A percentile compares a stretch with the other conserved stretches of the same genome.
These are phyloP conservation scores for Herpotrichia juniperi DNA, from an alignment of 2,329 filamentous ascomycete species.

Conservation along the genomic window DNA sequence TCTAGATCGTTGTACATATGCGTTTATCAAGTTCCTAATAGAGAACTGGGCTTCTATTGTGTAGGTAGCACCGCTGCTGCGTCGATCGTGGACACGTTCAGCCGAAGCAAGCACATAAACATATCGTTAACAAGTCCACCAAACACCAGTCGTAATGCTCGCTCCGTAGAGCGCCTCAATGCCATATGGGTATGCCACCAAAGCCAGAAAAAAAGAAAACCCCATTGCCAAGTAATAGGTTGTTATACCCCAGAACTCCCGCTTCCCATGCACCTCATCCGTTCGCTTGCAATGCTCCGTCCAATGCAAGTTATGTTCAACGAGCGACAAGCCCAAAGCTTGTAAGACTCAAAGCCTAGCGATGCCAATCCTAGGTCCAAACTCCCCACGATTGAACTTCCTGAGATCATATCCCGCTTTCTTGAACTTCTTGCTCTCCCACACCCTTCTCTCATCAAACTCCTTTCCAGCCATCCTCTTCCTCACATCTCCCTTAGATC, in stretches of 20 bases:
- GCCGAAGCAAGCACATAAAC: background rate
- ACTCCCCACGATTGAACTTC: constrained; percentile 44
- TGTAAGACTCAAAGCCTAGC: constrained; percentile 21
- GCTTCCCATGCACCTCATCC: background rate
- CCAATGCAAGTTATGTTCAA: background rate
- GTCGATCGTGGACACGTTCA: background rate
- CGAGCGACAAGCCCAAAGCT: too few relatives aligned
- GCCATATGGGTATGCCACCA: background rate
- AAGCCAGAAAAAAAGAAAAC: background rate
- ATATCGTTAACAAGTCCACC: background rate
- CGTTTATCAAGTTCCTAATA: too few relatives aligned
- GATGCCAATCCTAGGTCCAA: constrained; percentile 44
- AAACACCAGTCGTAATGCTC: background rate
- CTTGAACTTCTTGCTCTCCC: constrained; percentile 44
- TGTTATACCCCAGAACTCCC: background rate
- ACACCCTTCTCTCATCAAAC: constrained; percentile 32
- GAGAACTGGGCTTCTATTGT: too few relatives aligned
- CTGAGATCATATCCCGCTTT: constrained; percentile 38
- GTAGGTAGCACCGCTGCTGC: too few relatives aligned
- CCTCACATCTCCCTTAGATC: constrained; percentile 22
- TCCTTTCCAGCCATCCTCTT: constrained; percentile 34
- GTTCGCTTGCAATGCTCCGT: background rate
- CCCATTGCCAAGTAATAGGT: background rate
- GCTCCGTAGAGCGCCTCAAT: background rate
- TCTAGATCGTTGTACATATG: too few relatives aligned